Evolutionary conservation across 2,329 filamentous ascomycete genomes (phyloP), one percentile per base, ranked within the genome.

Genomic region (Paraphaeosphaeria minitans): DNA sequence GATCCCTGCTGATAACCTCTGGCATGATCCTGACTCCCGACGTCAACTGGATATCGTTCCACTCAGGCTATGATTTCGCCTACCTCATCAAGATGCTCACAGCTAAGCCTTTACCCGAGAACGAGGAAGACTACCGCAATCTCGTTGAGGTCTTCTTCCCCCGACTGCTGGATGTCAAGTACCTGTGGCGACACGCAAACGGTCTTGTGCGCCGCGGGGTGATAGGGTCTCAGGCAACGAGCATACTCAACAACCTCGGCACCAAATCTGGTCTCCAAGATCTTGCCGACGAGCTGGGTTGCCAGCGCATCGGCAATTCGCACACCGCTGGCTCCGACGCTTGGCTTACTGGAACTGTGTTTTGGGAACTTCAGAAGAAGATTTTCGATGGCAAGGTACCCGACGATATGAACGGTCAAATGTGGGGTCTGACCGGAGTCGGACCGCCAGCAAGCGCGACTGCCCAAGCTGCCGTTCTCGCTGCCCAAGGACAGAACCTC

Each of bases 51-150:
- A 91, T 99, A 64, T 96, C 92, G 4, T 98, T 98, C 79, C 95
- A 99, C 77, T 95, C 92, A 29, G 95, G 94, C 60, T 99, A 99
- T 78, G 95, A 99, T 80, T 98, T 99, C 78, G 95, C 93, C 50
- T 98, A 98, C 73, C 83, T 99, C 48, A 93, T 96, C 72, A 99
- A 99, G 80, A 88, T 97, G 58, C 88, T 99, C 75, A 89, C 91
- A 57, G 91, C 91, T 78, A 85, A 88, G 65, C 87, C 89, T 46
- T 83, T 99, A 8, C 95, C 95, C 0, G 91, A 93, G 67, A 92
- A 96, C 66, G 95, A 98, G 75, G 85, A 89, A 51, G 89, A 95
- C 63, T 99, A 98, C 76, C 91, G 96, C 74, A 86, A 89, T 70
- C 86, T 94, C 49, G 92, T 98, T 78, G 91, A 91, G 73, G 89